phyloP scores from a whole-genome alignment of 352 stramenopile genomes.

The Globisporangium polare region DNA sequence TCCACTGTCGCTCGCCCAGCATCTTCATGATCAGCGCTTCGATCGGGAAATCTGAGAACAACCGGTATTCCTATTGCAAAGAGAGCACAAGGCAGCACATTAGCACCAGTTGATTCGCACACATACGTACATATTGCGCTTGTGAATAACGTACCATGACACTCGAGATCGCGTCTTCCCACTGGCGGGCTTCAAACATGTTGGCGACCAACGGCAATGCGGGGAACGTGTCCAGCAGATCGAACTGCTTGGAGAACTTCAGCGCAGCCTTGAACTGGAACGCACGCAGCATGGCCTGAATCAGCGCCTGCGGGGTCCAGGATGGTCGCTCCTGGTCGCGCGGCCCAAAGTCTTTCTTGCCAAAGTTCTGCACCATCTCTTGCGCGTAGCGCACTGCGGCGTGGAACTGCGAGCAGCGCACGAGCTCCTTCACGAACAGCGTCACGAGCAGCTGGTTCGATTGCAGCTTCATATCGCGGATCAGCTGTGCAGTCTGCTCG shows the following conservation, averaged over 20 bases:
- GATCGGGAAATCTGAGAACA: slow-evolving; percentile 68
- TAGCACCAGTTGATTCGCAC: slow-evolving; percentile 1
- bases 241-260: slow-evolving; percentile 81
- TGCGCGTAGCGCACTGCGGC: slow-evolving; percentile 68
- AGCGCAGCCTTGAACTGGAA: slow-evolving; percentile 68
- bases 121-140: neutral
- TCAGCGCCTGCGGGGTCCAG: slow-evolving; percentile 76
- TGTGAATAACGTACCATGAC: slow-evolving; percentile 38
- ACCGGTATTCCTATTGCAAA: slow-evolving; percentile 35
- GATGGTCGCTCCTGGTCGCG: slow-evolving; percentile 28
- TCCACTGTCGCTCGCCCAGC: slow-evolving; percentile 68
- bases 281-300: slow-evolving; percentile 82
- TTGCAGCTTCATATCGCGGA: slow-evolving; percentile 70
- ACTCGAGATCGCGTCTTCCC: slow-evolving; percentile 67
- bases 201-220: slow-evolving; percentile 50
- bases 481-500: slow-evolving; percentile 64
- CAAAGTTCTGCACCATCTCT: slow-evolving; percentile 77
- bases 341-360: slow-evolving; percentile 31
- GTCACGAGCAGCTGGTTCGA: slow-evolving; percentile 74
- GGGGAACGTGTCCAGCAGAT: slow-evolving; percentile 68
- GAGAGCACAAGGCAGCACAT: neutral
- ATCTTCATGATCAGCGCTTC: slow-evolving; percentile 62
- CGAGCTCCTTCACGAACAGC: slow-evolving; percentile 77
- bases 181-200: slow-evolving; percentile 66
- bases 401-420: slow-evolving; percentile 61